Percentiles rank a stretch among this genome's conserved stretches.
Conservation (phyloP, 75 land plant species). For the Chamaecyparis obtusa region DNA sequence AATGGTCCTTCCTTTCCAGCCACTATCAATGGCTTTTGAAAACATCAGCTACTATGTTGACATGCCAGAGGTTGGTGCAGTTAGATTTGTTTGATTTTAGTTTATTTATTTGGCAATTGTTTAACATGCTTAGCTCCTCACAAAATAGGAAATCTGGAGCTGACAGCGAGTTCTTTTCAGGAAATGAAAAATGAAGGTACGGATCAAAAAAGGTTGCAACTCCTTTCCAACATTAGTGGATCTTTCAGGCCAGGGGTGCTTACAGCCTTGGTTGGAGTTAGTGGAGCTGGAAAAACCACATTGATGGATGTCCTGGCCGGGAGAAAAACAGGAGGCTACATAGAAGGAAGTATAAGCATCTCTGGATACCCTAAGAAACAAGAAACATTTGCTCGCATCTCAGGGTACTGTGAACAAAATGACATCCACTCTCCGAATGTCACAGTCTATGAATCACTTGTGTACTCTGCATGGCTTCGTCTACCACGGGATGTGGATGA, state of each 20-base stretch:
- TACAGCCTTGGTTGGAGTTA: conserved; percentile 73
- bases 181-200: conserved; percentile 8
- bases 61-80: conserved; percentile 41
- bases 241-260: conserved; percentile 59
- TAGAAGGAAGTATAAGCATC: conserved; percentile 57
- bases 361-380: conserved; percentile 75
- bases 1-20: conserved; percentile 36
- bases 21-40: conserved; percentile 28
- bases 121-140: neutral
- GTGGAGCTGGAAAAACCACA: conserved; percentile 79
- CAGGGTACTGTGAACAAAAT: conserved; percentile 76
- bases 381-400: conserved; percentile 64
- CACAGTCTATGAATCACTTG: conserved; percentile 64
- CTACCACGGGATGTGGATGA: conserved; percentile 40
- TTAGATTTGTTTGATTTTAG: conserved; percentile 2
- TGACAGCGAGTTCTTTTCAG: neutral
- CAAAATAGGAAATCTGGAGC: neutral
- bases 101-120: neutral
- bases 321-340: conserved; percentile 76
- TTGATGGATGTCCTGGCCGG: conserved; percentile 83
- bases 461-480: conserved; percentile 69
- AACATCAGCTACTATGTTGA: conserved; percentile 38
- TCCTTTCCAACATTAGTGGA: conserved; percentile 22
- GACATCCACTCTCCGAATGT: conserved; percentile 75
- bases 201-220: conserved; percentile 1